Evolutionary conservation across 768 basidiomycete genomes (phyloP).

Genomic region (Suillus hirtellus): DNA sequence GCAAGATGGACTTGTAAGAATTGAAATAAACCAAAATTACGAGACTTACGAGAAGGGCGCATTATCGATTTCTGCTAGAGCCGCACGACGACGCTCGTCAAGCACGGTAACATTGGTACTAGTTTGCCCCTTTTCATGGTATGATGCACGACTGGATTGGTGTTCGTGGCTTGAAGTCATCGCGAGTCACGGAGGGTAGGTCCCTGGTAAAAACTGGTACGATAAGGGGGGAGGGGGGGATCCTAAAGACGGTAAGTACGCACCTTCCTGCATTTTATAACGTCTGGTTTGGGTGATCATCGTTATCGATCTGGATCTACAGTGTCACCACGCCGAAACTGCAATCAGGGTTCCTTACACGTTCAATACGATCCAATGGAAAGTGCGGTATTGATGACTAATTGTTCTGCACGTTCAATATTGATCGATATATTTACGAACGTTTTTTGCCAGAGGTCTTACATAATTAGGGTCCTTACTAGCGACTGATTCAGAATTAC

Average conservation of each 20-base stretch:
- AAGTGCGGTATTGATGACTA: conserved; percentile 7
- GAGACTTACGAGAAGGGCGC: conserved; percentile 74
- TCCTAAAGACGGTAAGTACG: neutral
- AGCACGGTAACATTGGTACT: conserved; percentile 42
- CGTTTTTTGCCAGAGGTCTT: neutral
- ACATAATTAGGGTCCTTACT: too few species aligned
- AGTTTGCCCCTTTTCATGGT: conserved; percentile 27
- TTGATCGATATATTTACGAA: neutral
- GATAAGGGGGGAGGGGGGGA: neutral
- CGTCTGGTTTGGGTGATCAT: neutral
- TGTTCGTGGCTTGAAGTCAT: conserved; percentile 27
- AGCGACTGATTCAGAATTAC: neutral
- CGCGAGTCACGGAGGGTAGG: neutral
- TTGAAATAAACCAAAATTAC: neutral
- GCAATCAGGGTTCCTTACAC: conserved; percentile 28
- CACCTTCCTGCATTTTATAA: neutral
- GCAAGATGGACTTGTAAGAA: conserved; percentile 9
- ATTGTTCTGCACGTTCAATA: conserved; percentile 8
- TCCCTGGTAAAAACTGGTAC: neutral
- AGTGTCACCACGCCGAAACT: too few species aligned
- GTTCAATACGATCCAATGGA: conserved; percentile 24
- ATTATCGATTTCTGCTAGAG: conserved; percentile 85
- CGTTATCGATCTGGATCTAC: too few species aligned
- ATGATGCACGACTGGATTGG: conserved; percentile 32
- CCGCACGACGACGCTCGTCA: conserved; percentile 74